Evolutionary conservation across 768 basidiomycete species (phyloP).

Genomic region (Agrocybe praecox): DNA sequence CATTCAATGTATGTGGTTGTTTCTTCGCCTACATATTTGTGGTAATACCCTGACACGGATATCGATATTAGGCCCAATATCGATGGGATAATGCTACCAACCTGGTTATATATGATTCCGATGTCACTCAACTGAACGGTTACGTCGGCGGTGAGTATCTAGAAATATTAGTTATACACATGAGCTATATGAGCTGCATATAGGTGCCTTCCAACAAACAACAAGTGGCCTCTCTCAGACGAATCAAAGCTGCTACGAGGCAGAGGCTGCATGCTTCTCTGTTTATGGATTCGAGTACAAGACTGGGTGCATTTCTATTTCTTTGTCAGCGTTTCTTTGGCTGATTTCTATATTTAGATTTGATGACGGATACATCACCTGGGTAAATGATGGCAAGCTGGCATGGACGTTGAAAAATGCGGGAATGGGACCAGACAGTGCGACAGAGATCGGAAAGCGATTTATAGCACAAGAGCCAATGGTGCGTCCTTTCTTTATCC

Average conservation of each 20-base stretch:
- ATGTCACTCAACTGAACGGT: constrained; percentile 1
- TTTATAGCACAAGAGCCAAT: constrained; percentile 73
- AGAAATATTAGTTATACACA: not conserved
- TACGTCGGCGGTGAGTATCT: constrained; percentile 37
- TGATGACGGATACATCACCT: constrained; percentile 62
- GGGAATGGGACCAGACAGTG: constrained; percentile 54
- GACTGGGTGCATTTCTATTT: constrained; percentile 36
- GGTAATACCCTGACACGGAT: not conserved
- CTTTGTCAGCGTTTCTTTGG: not conserved
- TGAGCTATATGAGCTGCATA: constrained; percentile 27
- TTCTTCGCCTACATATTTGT: too few relatives aligned
- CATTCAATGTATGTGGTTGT: constrained; percentile 54
- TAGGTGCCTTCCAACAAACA: constrained; percentile 66
- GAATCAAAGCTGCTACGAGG: constrained; percentile 69
- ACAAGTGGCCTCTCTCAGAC: constrained; percentile 68
- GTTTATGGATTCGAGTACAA: constrained; percentile 55
- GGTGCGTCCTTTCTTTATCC: constrained; percentile 37
- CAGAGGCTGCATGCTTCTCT: constrained; percentile 29
- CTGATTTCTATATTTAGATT: constrained; percentile 15
- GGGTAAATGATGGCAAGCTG: constrained; percentile 65
- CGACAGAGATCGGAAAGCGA: constrained; percentile 56
- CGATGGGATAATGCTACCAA: not conserved
- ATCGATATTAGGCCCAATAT: not conserved
- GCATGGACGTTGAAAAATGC: constrained; percentile 69
- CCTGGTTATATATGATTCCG: not conserved